phyloP scores from a whole-genome alignment of 306 rosid species.

The Myrica gale region DNA sequence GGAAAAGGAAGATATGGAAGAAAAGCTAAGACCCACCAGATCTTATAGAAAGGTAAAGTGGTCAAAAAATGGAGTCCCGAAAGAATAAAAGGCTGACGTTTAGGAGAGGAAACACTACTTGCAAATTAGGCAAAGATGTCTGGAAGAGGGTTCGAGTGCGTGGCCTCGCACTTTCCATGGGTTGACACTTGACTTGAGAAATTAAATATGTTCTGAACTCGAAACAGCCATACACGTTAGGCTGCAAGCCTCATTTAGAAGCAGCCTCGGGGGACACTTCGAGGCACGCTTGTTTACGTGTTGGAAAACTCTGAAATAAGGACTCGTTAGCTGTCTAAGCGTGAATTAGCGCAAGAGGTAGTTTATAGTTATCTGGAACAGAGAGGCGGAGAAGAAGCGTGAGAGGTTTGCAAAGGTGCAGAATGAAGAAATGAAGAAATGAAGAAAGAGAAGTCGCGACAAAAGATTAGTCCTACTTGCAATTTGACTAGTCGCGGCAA shows the following conservation, averaged over 20 bases:
- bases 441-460: background rate
- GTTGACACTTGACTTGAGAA: conserved; percentile 23
- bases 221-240: conserved; percentile 1
- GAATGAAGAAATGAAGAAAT: no score
- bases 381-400: background rate
- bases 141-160: background rate
- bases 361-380: background rate
- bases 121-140: conserved; percentile 19
- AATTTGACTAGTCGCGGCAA: no score
- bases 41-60: conserved; percentile 5
- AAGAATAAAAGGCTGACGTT: conserved; percentile 22
- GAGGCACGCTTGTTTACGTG: conserved; percentile 36
- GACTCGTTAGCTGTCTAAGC: background rate
- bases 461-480: no score
- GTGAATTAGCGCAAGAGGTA: background rate
- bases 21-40: background rate
- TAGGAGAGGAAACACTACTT: conserved; percentile 27
- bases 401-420: no score
- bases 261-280: conserved; percentile 14
- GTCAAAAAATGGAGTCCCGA: background rate
- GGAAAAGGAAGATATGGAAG: background rate
- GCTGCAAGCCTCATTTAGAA: background rate
- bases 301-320: conserved; percentile 10
- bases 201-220: background rate
- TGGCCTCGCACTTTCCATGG: conserved; percentile 1